Conservation (phyloP, 2,329 filamentous ascomycete species). For the Claviceps monticola region DNA sequence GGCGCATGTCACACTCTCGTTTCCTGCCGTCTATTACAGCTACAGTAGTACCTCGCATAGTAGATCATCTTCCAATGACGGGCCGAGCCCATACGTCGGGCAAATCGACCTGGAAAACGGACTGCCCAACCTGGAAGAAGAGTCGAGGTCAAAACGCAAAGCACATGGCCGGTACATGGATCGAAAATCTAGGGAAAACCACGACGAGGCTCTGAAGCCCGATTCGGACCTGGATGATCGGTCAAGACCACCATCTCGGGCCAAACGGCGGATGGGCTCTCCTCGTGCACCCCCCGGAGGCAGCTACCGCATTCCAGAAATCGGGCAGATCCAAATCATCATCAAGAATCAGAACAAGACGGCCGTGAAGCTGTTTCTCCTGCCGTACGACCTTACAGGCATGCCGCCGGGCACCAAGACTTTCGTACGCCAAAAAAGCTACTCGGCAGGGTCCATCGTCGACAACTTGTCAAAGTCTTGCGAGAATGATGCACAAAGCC, state of each 20-base stretch:
- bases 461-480: conserved; percentile 38
- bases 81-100: conserved; percentile 90
- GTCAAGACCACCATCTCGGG: conserved; percentile 16
- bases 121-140: conserved; percentile 40
- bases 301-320: conserved; percentile 84
- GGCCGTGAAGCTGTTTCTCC: conserved; percentile 86
- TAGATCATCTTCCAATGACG: conserved; percentile 57
- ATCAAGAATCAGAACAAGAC: conserved; percentile 99
- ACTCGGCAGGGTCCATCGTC: conserved; percentile 74
- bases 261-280: conserved; percentile 40
- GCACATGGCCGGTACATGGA: conserved; percentile 30
- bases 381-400: conserved; percentile 81
- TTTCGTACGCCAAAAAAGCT: conserved; percentile 87
- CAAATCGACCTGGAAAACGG: conserved; percentile 82
- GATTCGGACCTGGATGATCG: conserved; percentile 17
- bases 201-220: conserved; percentile 10
- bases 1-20: conserved; percentile 77
- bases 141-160: conserved; percentile 33
- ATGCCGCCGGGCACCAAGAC: conserved; percentile 95
- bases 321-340: conserved; percentile 89
- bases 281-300: conserved; percentile 60
- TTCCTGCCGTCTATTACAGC: conserved; percentile 92
- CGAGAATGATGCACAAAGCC: conserved; percentile 24
- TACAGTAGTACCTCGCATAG: conserved; percentile 58
- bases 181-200: conserved; percentile 16